A percentile compares a stretch with the other conserved stretches of the same genome.
These are phyloP conservation scores for apple (Malus domestica) DNA, from an alignment of 306 rosid species.

Conservation along the genomic window DNA sequence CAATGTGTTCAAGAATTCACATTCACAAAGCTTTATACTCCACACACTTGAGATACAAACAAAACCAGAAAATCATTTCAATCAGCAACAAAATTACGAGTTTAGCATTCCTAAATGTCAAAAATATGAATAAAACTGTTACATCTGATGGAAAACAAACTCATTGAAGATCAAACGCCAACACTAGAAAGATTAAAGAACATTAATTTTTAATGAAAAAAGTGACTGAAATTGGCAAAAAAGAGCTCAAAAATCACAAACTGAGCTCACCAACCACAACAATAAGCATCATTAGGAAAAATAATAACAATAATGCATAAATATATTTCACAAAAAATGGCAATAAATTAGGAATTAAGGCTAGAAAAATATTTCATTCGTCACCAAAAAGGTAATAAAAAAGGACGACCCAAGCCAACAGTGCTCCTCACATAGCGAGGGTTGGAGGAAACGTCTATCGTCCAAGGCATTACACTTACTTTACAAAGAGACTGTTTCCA, in stretches of 20 bases:
- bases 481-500: no score
- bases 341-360: no score
- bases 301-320: no score
- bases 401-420: no score
- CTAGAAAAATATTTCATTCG: no score
- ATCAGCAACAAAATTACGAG: background rate
- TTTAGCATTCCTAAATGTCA: background rate
- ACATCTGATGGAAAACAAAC: background rate
- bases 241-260: constrained; percentile 5
- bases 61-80: constrained; percentile 2
- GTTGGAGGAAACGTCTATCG: no score
- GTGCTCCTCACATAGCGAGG: no score
- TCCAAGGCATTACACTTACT: no score
- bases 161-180: background rate
- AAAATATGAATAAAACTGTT: background rate
- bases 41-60: constrained; percentile 10
- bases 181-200: background rate
- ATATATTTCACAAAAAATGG: no score
- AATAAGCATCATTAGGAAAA: no score
- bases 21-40: constrained; percentile 19
- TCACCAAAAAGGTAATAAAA: no score
- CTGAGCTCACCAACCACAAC: background rate
- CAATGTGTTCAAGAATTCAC: constrained; percentile 18
- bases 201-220: background rate
- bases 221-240: background rate